Base-by-base conservation (phyloP, 2,329 filamentous ascomycete genomes). In the Fusarium anthophilum region DNA sequence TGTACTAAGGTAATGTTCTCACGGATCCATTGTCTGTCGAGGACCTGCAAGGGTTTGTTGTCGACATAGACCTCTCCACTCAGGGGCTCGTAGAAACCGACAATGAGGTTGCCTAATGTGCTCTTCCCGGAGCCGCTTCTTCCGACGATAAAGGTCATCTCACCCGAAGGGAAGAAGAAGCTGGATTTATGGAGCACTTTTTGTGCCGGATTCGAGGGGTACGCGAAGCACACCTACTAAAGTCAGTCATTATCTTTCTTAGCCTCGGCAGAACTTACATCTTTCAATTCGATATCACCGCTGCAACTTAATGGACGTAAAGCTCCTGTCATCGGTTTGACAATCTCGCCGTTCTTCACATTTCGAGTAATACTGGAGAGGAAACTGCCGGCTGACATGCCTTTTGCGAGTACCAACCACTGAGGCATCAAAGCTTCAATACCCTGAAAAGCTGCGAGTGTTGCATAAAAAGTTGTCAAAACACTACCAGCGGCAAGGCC, bases 41-140 rank as follows among this genome's bases (percentile, higher is more conserved):
- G 82, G 0, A 83, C 83, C n/a, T 88, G 80, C 6, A 96, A 83
- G 0, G 89, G 83, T 4, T 87, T 80, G 2, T 89, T 91, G 77
- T 97, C 94, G 15, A 98, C 84, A 0, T 87, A 80, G 22, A 98
- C 91, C 0, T 88, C 81, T 0, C 95, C 96, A 0, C 83, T 83
- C 0, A 83, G 81, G 1, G 93, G 90, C 12, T 89, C 85, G 78
- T 98, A 98, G 76, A 97, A 93, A 18, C 91, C 90, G 57, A 95
- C 86, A 2, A 98, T 86, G 2, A 98, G 86, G 78, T 94, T 94
- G 3, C 92, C 91, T 3, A 98, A 79, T 0, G 96, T 98, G 76
- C 94, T 98, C 81, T 98, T 98, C 0, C 96, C 96, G 5, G 94
- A 98, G 1, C 96, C 96, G 78, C 94, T 98, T 77, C 88, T 89